Percentiles rank a stretch among this genome's conserved stretches.
These are phyloP conservation scores for Wickerhamiella domercqiae DNA, from an alignment of 805 yeast species.

Conservation along the genomic window DNA sequence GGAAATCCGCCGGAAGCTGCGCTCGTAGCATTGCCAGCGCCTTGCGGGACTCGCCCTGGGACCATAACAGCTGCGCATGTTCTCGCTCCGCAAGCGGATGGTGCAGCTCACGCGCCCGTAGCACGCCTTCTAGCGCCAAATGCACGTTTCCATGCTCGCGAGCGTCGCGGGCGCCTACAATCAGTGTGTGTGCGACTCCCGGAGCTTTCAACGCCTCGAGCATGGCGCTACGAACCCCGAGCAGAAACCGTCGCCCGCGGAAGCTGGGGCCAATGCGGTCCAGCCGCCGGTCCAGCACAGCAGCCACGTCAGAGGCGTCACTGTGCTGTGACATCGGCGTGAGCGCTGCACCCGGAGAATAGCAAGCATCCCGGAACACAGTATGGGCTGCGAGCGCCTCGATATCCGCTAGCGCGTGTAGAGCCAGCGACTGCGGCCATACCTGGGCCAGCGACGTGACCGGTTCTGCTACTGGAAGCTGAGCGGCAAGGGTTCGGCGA, in stretches of 20 bases:
- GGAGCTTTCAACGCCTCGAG: background rate
- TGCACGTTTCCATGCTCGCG: constrained; percentile 36
- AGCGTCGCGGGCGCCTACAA: constrained; percentile 47
- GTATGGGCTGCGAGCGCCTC: constrained; percentile 24
- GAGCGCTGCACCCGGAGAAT: constrained; percentile 1
- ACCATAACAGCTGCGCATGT: constrained; percentile 55
- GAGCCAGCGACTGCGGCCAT: constrained; percentile 29
- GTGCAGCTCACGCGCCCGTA: constrained; percentile 2
- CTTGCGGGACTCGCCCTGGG: constrained; percentile 70
- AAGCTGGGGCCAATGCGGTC: constrained; percentile 35
- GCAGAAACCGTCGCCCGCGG: constrained; percentile 41
- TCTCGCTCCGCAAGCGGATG: constrained; percentile 8
- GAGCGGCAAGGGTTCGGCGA: constrained; percentile 42
- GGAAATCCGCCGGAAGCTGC: constrained; percentile 19
- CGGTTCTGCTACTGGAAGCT: constrained; percentile 31
- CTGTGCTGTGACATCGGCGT: background rate
- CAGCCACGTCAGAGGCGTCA: constrained; percentile 9
- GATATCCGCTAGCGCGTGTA: constrained; percentile 52
- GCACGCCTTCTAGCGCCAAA: background rate
- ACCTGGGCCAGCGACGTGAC: constrained; percentile 35
- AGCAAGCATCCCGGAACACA: constrained; percentile 5
- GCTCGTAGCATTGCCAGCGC: constrained; percentile 54
- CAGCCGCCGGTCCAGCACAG: constrained; percentile 15
- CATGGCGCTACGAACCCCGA: constrained; percentile 44
- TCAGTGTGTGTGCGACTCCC: constrained; percentile 34